Base-by-base conservation (phyloP, 257 asterid genomes). In the Solanum rostratum region DNA sequence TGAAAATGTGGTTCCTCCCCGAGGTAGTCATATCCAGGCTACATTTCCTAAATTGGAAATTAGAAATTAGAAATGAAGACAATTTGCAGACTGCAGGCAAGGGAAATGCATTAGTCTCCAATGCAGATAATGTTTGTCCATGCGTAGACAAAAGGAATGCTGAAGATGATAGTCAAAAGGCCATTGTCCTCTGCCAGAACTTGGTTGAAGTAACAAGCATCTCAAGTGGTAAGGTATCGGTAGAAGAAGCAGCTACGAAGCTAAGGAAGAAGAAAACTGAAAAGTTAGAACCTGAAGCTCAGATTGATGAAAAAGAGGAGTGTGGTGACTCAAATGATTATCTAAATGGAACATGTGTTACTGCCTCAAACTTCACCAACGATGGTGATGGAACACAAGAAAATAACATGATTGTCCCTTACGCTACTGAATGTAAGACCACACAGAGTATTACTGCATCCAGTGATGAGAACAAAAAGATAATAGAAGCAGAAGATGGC, bases 1-100 rank as follows among this genome's bases (percentile, higher is more conserved):
- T 50, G 98, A 94, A 88, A 93, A 95, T 3, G 92, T 92, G 33
- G 98, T 91, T 82, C 97, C n/a, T n/a, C n/a, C n/a, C n/a, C n/a
- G n/a, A n/a, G n/a, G n/a, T n/a, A n/a, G n/a, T n/a, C n/a, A n/a
- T n/a, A n/a, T n/a, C n/a, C n/a, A n/a, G n/a, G n/a, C n/a, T n/a
- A 59, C 89, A 83, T 83, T 81, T 80, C 85, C 92, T 10, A 87
- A 80, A 63, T 1, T 63, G 41, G 29, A 63, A 27, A 63, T 20
- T 27, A 27, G 29, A 63, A 27, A 63, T 20, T 27, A 27, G 20
- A 24, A 27, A 63, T 27, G 43, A 27, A 63, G 43, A 63, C 20
- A 27, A 63, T 6, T 63, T 63, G 43, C 43, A 29, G n/a, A 29
- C 29, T 13, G 41, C 20, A 57, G 29, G 65, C 12, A 57, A n/a